These are phyloP conservation scores for Fimicolochytrium jonesii DNA, from an alignment of 192 early-diverging fungal genomes.

Conservation along the genomic window DNA sequence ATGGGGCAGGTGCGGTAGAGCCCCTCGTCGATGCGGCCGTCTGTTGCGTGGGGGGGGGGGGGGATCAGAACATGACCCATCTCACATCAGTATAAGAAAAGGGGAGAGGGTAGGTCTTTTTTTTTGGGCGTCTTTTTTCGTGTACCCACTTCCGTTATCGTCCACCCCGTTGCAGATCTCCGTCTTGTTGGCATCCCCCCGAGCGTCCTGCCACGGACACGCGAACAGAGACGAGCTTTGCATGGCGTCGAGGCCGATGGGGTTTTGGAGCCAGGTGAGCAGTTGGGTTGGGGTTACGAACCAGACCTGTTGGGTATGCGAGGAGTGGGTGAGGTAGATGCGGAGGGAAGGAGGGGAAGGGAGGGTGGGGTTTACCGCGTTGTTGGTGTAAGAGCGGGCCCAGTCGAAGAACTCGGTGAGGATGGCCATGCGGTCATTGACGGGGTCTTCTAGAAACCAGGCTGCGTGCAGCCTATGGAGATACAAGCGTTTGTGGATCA, in stretches of 20 bases:
- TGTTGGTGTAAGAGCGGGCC: neutral
- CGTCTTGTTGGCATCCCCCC: slow-evolving; percentile 15
- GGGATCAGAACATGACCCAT: neutral
- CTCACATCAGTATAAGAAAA: neutral
- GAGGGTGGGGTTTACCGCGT: neutral
- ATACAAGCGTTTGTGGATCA: slow-evolving; percentile 16
- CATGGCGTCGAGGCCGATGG: slow-evolving; percentile 6
- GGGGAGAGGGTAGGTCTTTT: too few species aligned
- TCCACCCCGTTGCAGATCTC: slow-evolving; percentile 36
- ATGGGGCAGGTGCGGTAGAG: slow-evolving; percentile 3
- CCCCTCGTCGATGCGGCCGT: slow-evolving; percentile 26
- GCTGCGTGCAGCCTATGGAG: slow-evolving; percentile 10
- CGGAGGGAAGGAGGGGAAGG: too few species aligned
- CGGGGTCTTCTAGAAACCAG: neutral
- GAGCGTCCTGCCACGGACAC: slow-evolving; percentile 13
- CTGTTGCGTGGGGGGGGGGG: neutral
- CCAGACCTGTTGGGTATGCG: neutral
- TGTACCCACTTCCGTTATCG: slow-evolving; percentile 22
- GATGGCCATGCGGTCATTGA: neutral
- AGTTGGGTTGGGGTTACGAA: slow-evolving; percentile 25
- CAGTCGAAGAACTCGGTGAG: slow-evolving; percentile 21
- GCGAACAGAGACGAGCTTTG: neutral
- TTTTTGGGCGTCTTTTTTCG: neutral
- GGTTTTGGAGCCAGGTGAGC: slow-evolving; percentile 21
- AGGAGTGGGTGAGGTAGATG: neutral